A percentile compares a stretch with the other conserved stretches of the same genome.
Evolutionary conservation across 2,329 filamentous ascomycete genomes (phyloP).

Genomic region (Dothideomycetes sp.): DNA sequence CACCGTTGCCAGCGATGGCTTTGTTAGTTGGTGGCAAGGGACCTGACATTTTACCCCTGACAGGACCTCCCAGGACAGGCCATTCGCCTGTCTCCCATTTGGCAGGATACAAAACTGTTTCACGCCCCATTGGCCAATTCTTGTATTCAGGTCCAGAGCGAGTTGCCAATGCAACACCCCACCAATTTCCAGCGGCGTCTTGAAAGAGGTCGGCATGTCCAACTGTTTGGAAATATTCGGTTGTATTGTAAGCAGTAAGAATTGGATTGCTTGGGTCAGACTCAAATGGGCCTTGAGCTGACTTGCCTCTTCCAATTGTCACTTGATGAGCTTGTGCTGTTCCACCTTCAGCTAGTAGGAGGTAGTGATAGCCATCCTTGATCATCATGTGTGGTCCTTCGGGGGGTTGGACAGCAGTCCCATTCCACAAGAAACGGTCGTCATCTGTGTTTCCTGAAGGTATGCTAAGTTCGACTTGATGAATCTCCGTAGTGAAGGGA

Average conservation of each 20-base stretch:
- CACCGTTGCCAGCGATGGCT: slow-evolving; percentile 33
- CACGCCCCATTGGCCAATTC: slow-evolving; percentile 46
- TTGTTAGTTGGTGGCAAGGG: slow-evolving; percentile 29
- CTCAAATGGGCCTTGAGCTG: slow-evolving; percentile 23
- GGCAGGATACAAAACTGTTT: slow-evolving; percentile 42
- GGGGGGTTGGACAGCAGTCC: slow-evolving; percentile 26
- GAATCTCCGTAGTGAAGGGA: slow-evolving; percentile 28
- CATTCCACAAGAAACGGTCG: slow-evolving; percentile 27
- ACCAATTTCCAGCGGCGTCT: slow-evolving; percentile 44
- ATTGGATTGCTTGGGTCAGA: slow-evolving; percentile 21
- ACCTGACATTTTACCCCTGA: slow-evolving; percentile 39
- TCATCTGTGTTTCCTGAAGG: slow-evolving; percentile 21
- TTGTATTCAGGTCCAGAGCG: slow-evolving; percentile 35
- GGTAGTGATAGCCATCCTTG: slow-evolving; percentile 30
- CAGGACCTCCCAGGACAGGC: slow-evolving; percentile 28
- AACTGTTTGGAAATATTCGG: slow-evolving; percentile 39
- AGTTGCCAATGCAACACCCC: slow-evolving; percentile 41
- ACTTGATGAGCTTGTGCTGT: slow-evolving; percentile 33
- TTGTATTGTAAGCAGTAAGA: slow-evolving; percentile 20
- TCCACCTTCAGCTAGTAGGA: slow-evolving; percentile 30
- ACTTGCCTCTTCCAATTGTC: slow-evolving; percentile 30
- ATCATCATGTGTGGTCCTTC: slow-evolving; percentile 32
- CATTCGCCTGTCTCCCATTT: slow-evolving; percentile 39
- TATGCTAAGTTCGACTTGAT: slow-evolving; percentile 26
- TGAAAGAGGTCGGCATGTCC: slow-evolving; percentile 51